Conservation (phyloP, 1,284 basidiomycete species). For the Bondarzewia mesenterica region DNA sequence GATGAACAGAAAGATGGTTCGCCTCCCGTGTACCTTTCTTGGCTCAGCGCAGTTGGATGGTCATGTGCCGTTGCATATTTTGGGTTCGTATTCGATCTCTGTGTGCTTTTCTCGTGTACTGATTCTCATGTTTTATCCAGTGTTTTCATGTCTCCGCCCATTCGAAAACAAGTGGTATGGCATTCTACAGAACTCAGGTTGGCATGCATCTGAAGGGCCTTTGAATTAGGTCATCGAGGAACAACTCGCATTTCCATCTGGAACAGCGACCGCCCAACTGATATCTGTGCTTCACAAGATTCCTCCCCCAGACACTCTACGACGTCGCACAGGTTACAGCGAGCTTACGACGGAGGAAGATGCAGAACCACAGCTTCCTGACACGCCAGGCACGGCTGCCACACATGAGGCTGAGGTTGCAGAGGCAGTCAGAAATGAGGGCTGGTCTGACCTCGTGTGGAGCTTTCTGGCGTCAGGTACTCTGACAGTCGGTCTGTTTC, state of each 20-base stretch:
- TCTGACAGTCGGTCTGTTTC: slow-evolving; percentile 57
- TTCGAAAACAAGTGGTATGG: slow-evolving; percentile 86
- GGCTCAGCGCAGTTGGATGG: slow-evolving; percentile 72
- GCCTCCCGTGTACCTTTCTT: slow-evolving; percentile 68
- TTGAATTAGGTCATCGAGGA: slow-evolving; percentile 78
- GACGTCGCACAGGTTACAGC: slow-evolving; percentile 48
- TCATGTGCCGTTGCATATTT: slow-evolving; percentile 87
- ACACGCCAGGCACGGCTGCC: slow-evolving; percentile 11
- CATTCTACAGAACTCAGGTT: too few relatives aligned
- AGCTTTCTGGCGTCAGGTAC: slow-evolving; percentile 68
- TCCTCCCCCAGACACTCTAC: slow-evolving; percentile 54
- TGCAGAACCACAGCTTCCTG: slow-evolving; percentile 20
- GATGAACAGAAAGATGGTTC: slow-evolving; percentile 70
- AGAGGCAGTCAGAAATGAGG: slow-evolving; percentile 45
- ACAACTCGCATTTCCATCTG: slow-evolving; percentile 88
- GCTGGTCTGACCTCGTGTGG: slow-evolving; percentile 67
- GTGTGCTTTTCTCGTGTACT: neutral
- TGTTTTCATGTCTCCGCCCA: slow-evolving; percentile 89
- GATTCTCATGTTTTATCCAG: slow-evolving; percentile 19
- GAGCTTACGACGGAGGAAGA: slow-evolving; percentile 28
- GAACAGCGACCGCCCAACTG: slow-evolving; percentile 94
- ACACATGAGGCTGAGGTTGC: slow-evolving; percentile 24
- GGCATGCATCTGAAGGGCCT: slow-evolving; percentile 1
- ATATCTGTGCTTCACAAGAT: slow-evolving; percentile 85
- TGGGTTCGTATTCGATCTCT: slow-evolving; percentile 43